Percentiles rank a stretch among this genome's conserved stretches.
Evolutionary conservation across 768 basidiomycete species (phyloP).

Genomic region (Mycena latifolia): DNA sequence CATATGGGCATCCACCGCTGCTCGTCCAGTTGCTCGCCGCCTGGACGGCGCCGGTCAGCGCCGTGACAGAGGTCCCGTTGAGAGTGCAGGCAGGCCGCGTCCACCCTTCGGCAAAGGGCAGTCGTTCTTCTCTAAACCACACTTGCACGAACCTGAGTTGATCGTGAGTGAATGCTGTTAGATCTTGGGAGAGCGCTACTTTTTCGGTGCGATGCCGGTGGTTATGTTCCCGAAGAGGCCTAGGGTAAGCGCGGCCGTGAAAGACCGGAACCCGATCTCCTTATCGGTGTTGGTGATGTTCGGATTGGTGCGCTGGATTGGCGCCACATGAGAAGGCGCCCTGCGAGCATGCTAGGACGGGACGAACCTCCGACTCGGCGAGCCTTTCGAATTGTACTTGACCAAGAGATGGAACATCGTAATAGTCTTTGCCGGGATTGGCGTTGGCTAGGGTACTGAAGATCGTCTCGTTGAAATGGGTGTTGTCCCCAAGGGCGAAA

Average conservation of each 20-base stretch:
- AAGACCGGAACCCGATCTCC: conserved; percentile 30
- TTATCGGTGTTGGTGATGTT: conserved; percentile 35
- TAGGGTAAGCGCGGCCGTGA: conserved; percentile 29
- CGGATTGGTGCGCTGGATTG: conserved; percentile 28
- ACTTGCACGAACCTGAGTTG: too few species aligned
- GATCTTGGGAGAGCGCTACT: conserved; percentile 3
- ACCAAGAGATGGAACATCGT: too few species aligned
- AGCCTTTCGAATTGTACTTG: too few species aligned
- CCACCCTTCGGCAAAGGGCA: conserved; percentile 35
- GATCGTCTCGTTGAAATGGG: conserved; percentile 34
- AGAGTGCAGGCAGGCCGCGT: too few species aligned
- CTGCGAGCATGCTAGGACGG: too few species aligned
- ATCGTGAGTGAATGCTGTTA: too few species aligned
- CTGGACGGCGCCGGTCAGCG: conserved; percentile 25
- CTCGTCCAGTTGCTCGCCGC: conserved; percentile 29
- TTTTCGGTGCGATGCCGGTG: conserved; percentile 31
- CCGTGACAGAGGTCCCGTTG: too few species aligned
- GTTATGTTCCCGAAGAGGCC: conserved; percentile 33
- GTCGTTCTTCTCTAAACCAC: conserved; percentile 37
- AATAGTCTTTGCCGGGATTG: conserved; percentile 34
- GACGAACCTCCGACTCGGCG: conserved; percentile 28
- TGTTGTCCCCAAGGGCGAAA: conserved; percentile 34
- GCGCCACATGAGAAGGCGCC: background rate
- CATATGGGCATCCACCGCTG: conserved; percentile 35
- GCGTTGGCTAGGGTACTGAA: conserved; percentile 36